Percentiles rank a stretch among this genome's conserved stretches.
These are phyloP conservation scores for Debaryomyces sp. DNA, from an alignment of 1,139 yeast species.

Conservation along the genomic window DNA sequence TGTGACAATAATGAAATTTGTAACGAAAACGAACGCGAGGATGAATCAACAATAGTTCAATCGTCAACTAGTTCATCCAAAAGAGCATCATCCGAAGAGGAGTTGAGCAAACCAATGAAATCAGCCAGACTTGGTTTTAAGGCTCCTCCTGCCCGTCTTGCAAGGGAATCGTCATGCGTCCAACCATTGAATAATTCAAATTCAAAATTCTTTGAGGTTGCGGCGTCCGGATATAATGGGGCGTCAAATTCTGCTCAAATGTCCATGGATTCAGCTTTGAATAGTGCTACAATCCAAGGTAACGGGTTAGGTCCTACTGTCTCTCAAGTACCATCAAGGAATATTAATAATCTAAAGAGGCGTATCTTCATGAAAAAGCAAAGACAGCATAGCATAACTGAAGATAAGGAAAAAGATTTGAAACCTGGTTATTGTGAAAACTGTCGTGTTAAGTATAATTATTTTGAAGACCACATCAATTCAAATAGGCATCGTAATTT, in stretches of 20 bases:
- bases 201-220: slow-evolving; percentile 60
- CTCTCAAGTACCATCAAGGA: slow-evolving; percentile 70
- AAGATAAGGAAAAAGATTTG: slow-evolving; percentile 50
- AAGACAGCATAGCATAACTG: slow-evolving; percentile 39
- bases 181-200: slow-evolving; percentile 33
- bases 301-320: slow-evolving; percentile 73
- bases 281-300: slow-evolving; percentile 44
- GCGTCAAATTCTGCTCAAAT: slow-evolving; percentile 51
- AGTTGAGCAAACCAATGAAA: slow-evolving; percentile 6
- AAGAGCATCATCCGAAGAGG: slow-evolving; percentile 15
- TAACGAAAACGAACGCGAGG: slow-evolving; percentile 19
- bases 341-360: slow-evolving; percentile 60
- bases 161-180: slow-evolving; percentile 34
- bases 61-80: slow-evolving; percentile 17
- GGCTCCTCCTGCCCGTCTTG: slow-evolving; percentile 27
- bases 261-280: slow-evolving; percentile 48
- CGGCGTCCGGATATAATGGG: slow-evolving; percentile 80
- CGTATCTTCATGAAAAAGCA: slow-evolving; percentile 49
- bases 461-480: slow-evolving; percentile 73
- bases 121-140: slow-evolving; percentile 18
- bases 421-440: slow-evolving; percentile 88
- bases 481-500: slow-evolving; percentile 77
- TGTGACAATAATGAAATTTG: slow-evolving; percentile 19
- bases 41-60: slow-evolving; percentile 18
- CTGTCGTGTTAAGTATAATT: slow-evolving; percentile 83